Evolutionary conservation across 2,329 filamentous ascomycete genomes (phyloP), one percentile per base, ranked within the genome.

Genomic region (Penicillium glabrum): DNA sequence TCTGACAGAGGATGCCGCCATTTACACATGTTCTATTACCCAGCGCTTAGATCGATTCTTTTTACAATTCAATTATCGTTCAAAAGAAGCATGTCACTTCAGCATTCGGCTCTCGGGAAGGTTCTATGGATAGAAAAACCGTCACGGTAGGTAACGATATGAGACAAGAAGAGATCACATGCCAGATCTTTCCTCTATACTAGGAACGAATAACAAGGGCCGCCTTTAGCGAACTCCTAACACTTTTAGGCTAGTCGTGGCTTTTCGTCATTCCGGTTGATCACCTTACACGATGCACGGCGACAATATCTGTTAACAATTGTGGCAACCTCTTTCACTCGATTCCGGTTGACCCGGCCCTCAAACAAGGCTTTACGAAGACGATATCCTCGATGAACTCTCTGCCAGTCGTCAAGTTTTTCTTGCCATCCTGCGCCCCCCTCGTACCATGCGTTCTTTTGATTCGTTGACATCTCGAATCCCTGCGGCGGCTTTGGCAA

Each of bases 401-500:
- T 68, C 58, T 76, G 70, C 75, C 75, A 78, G 43, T 77, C 71
- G 8, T 70, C 64, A 1, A 77, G 58, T 29, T 62, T 76, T 56
- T 77, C 74, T 60, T 73, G 71, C 72, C 73, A 77, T 8, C 74
- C 75, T 7, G 67, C 61, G 10, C 70, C 70, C 49, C 74, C 73
- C 55, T 77, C 73, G 47, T 75, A 78, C 62, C 72, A 77, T 5
- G 66, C 65, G n/a, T 70, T 64, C 44, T 65, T 67, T 51, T 78
- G 74, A 31, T 67, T 69, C 9, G 63, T 68, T 5, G 74, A 72
- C 57, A 73, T 65, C 11, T 62, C 64, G 54, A 72, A 68, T 0
- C 75, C 75, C 52, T 77, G 74, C 2, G 73, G 75, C 5, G 75
- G 75, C 47, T 67, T 74, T 43, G 69, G 73, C 37, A 78, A 65